phyloP scores from a whole-genome alignment of 306 rosid genomes.

The Begonia fuchsioides region DNA sequence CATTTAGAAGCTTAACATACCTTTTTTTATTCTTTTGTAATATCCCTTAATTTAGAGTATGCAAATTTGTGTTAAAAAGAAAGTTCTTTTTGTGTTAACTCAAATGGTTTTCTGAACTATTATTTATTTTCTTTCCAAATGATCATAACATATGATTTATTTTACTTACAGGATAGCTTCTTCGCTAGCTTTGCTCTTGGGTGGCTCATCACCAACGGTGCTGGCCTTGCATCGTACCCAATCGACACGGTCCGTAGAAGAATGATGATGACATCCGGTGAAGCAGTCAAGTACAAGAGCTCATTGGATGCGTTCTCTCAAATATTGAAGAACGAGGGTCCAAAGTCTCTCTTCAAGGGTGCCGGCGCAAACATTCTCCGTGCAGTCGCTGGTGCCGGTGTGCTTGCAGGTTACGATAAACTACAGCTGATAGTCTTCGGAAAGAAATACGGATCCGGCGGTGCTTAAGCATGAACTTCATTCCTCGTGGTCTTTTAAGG shows the following conservation, averaged over 20 bases:
- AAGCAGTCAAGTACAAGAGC: too few species aligned
- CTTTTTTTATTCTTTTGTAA: too few species aligned
- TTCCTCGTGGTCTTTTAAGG: conserved; percentile 15
- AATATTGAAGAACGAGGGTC: conserved; percentile 83
- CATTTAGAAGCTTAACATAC: neutral
- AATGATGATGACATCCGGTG: too few species aligned
- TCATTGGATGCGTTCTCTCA: too few species aligned
- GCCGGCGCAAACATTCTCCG: conserved; percentile 90
- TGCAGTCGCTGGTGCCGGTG: conserved; percentile 94
- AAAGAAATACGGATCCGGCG: conserved; percentile 86
- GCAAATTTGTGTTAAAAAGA: too few species aligned
- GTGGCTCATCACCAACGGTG: too few species aligned
- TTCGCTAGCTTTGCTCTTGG: too few species aligned
- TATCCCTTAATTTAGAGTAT: too few species aligned
- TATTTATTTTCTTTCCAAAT: neutral
- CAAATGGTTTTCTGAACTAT: neutral
- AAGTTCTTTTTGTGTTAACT: neutral
- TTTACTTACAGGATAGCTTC: too few species aligned
- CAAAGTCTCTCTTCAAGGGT: conserved; percentile 88
- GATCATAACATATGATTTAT: conserved; percentile 2
- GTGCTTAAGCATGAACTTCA: conserved; percentile 19
- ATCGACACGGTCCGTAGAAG: too few species aligned
- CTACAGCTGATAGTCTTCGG: too few species aligned
- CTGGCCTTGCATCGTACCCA: too few species aligned
- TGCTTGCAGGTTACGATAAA: conserved; percentile 85